A percentile compares a stretch with the other conserved stretches of the same genome.
Conservation (phyloP, 768 basidiomycete species). For the Mycena leptocephala region DNA sequence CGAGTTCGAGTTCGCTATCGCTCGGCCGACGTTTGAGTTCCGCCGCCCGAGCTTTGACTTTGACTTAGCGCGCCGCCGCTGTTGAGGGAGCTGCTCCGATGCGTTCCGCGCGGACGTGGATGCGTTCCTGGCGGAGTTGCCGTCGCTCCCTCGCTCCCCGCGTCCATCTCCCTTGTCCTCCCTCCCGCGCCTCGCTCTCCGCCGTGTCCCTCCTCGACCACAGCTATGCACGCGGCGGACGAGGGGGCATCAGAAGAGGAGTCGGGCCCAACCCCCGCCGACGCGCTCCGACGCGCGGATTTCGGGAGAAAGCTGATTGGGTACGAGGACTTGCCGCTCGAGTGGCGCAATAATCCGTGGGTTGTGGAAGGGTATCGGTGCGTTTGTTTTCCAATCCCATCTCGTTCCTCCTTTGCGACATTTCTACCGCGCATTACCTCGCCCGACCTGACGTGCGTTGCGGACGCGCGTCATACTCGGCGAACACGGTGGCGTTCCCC, state of each 20-base stretch:
- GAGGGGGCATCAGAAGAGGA: no score
- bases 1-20: constrained; percentile 48
- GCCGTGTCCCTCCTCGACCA: constrained; percentile 70
- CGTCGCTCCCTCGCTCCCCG: constrained; percentile 62
- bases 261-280: constrained; percentile 57
- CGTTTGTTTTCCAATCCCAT: not conserved
- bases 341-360: not conserved
- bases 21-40: constrained; percentile 47
- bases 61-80: constrained; percentile 49
- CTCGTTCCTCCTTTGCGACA: no score
- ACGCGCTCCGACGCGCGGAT: not conserved
- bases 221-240: no score
- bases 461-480: no score
- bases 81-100: constrained; percentile 23
- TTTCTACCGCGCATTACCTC: no score
- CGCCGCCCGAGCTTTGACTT: constrained; percentile 7
- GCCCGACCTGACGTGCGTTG: no score
- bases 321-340: not conserved
- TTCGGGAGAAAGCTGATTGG: not conserved
- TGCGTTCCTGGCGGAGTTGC: constrained; percentile 60
- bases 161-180: constrained; percentile 56
- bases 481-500: no score
- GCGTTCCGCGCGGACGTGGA: constrained; percentile 28
- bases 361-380: not conserved
- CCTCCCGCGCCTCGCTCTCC: constrained; percentile 62